Conservation (phyloP, 306 rosid species). For the Prunus mume region DNA sequence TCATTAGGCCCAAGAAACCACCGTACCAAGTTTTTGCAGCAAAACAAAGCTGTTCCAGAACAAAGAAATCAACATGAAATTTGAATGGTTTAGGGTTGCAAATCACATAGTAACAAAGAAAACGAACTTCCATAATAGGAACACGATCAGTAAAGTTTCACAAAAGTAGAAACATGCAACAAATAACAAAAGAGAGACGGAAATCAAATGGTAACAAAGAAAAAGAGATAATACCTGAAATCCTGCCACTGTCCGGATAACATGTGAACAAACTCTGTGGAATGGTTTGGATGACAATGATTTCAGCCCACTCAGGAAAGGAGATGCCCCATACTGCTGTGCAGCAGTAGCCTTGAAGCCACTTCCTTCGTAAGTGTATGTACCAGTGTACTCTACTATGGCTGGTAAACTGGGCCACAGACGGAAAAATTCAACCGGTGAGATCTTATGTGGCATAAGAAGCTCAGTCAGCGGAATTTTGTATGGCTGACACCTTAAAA, state of each 20-base stretch:
- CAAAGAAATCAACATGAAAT: not conserved
- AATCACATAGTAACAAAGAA: not conserved
- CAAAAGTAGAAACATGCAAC: not conserved
- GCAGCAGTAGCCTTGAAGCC: conserved; percentile 99
- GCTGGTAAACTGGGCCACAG: conserved; percentile 99
- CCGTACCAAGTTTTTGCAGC: conserved; percentile 99
- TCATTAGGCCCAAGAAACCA: conserved; percentile 94
- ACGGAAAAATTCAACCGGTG: conserved; percentile 95
- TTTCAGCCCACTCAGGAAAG: conserved; percentile 93
- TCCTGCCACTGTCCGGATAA: conserved; percentile 96
- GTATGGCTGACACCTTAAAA: conserved; percentile 95
- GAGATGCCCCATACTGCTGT: conserved; percentile 94
- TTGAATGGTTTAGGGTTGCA: not conserved
- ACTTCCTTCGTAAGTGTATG: conserved; percentile 97
- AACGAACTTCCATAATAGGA: not conserved
- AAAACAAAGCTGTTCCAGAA: conserved; percentile 65
- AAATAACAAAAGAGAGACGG: not conserved
- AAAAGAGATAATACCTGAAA: conserved; percentile 59
- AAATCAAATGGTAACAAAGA: not conserved
- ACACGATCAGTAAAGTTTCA: conserved; percentile 1
- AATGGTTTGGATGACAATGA: conserved; percentile 91
- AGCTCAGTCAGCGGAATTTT: conserved; percentile 91
- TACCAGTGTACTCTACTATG: conserved; percentile 82
- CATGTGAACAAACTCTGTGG: conserved; percentile 94
- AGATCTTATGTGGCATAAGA: conserved; percentile 84